Conservation (phyloP, 2,329 filamentous ascomycete species). For the Fusarium poae region DNA sequence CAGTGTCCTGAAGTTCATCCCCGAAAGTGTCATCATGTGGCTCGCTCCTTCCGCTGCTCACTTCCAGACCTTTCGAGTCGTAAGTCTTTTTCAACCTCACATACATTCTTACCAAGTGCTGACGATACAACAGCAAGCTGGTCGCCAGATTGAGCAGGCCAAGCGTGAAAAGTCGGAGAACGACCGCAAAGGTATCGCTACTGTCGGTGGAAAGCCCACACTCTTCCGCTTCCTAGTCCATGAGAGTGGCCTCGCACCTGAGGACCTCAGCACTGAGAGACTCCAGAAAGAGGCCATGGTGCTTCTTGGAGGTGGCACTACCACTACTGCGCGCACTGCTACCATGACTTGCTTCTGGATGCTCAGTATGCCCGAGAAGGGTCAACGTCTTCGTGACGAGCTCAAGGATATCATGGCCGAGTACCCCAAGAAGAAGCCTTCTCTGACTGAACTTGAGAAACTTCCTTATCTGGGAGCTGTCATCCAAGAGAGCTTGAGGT, state of each 20-base stretch:
- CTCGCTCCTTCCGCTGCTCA: neutral
- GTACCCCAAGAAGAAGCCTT: neutral
- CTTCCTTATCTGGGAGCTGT: constrained; percentile 1
- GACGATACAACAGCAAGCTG: neutral
- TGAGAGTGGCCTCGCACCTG: neutral
- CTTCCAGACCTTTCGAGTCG: neutral
- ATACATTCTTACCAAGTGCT: neutral
- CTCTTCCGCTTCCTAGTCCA: neutral
- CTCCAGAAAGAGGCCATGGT: constrained; percentile 1
- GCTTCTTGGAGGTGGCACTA: neutral
- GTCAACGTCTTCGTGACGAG: neutral
- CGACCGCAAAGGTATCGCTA: neutral
- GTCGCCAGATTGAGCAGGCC: neutral
- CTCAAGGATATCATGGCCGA: neutral
- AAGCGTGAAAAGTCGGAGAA: neutral
- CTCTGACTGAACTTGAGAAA: constrained; percentile 1
- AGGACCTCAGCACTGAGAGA: neutral
- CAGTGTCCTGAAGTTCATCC: neutral
- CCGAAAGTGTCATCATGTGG: neutral
- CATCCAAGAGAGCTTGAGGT: neutral
- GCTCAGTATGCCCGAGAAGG: constrained; percentile 1
- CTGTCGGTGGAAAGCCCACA: neutral
- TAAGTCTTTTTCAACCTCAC: neutral
- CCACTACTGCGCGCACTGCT: neutral
- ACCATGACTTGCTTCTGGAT: constrained; percentile 2